phyloP scores from a whole-genome alignment of 2,329 filamentous ascomycete genomes.

The Colletotrichum lini region DNA sequence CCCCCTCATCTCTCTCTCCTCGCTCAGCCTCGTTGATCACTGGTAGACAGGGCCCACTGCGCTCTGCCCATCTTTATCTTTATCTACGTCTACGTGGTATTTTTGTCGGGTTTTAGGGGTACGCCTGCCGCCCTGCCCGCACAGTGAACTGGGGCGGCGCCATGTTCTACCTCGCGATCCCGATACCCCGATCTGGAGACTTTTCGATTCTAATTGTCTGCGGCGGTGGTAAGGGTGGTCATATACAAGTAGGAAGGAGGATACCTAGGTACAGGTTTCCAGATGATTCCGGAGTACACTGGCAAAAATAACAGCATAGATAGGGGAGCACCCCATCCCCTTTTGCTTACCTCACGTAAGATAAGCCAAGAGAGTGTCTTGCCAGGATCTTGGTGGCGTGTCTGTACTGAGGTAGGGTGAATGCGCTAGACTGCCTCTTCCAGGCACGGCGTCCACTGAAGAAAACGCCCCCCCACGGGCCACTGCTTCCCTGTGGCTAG shows the following conservation, averaged over 20 bases:
- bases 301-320: background rate
- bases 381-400: background rate
- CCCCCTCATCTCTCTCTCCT: background rate
- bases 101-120: background rate
- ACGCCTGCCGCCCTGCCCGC: background rate
- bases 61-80: background rate
- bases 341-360: background rate
- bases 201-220: background rate
- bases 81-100: background rate
- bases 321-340: background rate
- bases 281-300: slow-evolving; percentile 18
- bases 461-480: slow-evolving; percentile 11
- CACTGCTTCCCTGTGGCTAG: background rate
- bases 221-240: slow-evolving; percentile 5
- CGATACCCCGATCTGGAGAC: background rate
- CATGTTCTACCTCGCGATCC: background rate
- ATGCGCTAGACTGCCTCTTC: background rate
- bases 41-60: background rate
- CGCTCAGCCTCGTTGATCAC: slow-evolving; percentile 32
- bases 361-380: background rate
- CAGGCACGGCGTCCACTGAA: slow-evolving; percentile 36
- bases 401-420: no score
- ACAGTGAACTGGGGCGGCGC: background rate
- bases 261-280: slow-evolving; percentile 12
- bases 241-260: no score